These are phyloP conservation scores for Buxus sempervirens DNA, from an alignment of 164 flowering plant genomes.

Conservation along the genomic window DNA sequence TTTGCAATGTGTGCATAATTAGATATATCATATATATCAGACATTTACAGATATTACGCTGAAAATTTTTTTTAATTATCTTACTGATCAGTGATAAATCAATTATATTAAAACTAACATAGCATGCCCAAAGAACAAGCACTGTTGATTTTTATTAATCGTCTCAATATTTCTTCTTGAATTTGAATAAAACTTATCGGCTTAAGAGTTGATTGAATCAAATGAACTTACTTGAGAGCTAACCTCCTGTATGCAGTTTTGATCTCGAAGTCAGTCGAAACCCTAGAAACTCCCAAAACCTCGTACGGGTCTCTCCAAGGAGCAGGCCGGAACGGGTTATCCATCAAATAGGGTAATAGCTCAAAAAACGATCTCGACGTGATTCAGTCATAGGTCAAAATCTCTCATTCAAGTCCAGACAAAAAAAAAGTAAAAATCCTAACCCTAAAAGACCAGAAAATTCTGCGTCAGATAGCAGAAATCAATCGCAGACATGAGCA, in stretches of 20 bases:
- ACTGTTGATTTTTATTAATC: no score
- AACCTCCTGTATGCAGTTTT: constrained; percentile 20
- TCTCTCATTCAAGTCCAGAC: constrained; percentile 4
- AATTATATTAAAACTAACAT: no score
- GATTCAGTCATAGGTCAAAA: constrained; percentile 11
- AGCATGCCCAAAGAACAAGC: no score
- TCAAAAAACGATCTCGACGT: constrained; percentile 6
- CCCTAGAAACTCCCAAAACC: constrained; percentile 26
- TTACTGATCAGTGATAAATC: no score
- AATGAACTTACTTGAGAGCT: constrained; percentile 23
- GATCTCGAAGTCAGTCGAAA: constrained; percentile 23
- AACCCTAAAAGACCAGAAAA: background rate
- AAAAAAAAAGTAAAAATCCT: background rate
- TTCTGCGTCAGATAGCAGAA: constrained; percentile 6
- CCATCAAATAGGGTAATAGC: constrained; percentile 6
- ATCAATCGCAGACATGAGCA: constrained; percentile 5
- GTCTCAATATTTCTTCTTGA: background rate
- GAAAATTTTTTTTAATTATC: no score
- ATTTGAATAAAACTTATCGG: background rate
- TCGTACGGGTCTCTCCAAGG: constrained; percentile 19
- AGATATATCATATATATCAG: no score
- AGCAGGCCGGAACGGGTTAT: constrained; percentile 9
- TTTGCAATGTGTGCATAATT: no score
- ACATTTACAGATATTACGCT: no score
- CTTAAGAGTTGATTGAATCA: constrained; percentile 1